Evolutionary conservation across 169 alveolate species (phyloP).

Genomic region (Plasmodium cynomolgi): DNA sequence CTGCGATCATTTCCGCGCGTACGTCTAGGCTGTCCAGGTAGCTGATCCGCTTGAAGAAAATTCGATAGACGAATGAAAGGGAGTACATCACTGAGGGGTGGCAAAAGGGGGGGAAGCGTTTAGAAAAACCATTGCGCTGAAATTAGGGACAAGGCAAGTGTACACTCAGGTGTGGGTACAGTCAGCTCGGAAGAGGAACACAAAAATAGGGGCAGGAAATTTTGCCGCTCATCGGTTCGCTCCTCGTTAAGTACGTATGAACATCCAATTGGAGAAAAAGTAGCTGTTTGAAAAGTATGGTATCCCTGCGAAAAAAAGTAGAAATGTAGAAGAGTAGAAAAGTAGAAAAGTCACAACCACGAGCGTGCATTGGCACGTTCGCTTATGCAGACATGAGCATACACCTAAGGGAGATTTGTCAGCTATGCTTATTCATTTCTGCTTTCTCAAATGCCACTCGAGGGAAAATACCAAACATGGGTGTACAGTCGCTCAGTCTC

Average conservation of each 20-base stretch:
- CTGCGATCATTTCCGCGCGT: background rate
- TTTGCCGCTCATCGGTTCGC: background rate
- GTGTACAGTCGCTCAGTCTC: background rate
- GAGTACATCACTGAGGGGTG: constrained; percentile 37
- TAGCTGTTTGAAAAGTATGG: constrained; percentile 69
- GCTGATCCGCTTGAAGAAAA: constrained; percentile 46
- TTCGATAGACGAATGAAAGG: constrained; percentile 21
- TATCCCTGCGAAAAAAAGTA: constrained; percentile 5
- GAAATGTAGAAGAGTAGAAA: background rate
- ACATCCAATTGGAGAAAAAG: constrained; percentile 55
- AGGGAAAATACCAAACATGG: background rate
- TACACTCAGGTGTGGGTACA: background rate
- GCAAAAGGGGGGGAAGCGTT: background rate
- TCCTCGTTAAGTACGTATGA: constrained; percentile 18
- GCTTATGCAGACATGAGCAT: background rate
- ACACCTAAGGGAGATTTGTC: background rate
- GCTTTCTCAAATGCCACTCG: background rate
- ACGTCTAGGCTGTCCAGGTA: constrained; percentile 45
- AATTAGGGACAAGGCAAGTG: background rate
- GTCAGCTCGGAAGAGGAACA: background rate
- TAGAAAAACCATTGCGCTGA: background rate
- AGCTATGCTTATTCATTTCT: background rate
- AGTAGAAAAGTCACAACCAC: background rate
- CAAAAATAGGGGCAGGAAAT: background rate
- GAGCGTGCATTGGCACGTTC: background rate